Evolutionary conservation across 2,329 filamentous ascomycete genomes (phyloP), one percentile per base, ranked within the genome.

Genomic region (Zymoseptoria tritici): DNA sequence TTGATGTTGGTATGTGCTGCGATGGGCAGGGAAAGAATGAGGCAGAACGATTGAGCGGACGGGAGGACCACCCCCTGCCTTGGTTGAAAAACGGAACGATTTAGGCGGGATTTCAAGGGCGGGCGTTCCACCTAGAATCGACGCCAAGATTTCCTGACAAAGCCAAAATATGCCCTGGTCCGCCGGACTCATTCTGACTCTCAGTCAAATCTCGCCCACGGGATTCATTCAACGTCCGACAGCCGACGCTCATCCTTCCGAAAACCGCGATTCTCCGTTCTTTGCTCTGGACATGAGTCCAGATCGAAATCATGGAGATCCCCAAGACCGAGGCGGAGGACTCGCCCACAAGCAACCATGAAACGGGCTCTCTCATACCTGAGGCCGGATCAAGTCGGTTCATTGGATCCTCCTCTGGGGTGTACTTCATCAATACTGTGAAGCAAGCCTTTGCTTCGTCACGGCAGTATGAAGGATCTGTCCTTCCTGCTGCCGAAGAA

Each of bases 351-450:
- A 65, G 60, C 55, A 66, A 61, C 29, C 63, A 64, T 26, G 63
- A 66, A 56, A 66, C 60, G 1, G 64, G 64, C n/a, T 62, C 59
- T 21, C 53, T 65, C 42, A 65, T 46, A 46, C 16, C 36, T 46
- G 36, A n/a, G 13, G 60, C 63, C 50, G 64, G 64, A 52, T 29
- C 26, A 8, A 60, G 60, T 51, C 62, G 64, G 19, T 82, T 81
- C 65, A 77, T 82, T 29, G 80, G 80, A 24, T 80, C 78, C 64
- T 79, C 79, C 11, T 80, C 77, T 49, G 80, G 80, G 3, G 78
- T 82, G 52, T 82, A 78, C 68, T 82, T 82, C 68, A 75, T 80
- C 64, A 81, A 82, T 60, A 82, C 80, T 0, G 80, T 82, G 58
- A 78, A 78, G 50, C 75, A 76, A 31, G 79, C 79, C n/a, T 82